Conservation (phyloP, 345 rosid genomes). For the Ricinus communis region DNA sequence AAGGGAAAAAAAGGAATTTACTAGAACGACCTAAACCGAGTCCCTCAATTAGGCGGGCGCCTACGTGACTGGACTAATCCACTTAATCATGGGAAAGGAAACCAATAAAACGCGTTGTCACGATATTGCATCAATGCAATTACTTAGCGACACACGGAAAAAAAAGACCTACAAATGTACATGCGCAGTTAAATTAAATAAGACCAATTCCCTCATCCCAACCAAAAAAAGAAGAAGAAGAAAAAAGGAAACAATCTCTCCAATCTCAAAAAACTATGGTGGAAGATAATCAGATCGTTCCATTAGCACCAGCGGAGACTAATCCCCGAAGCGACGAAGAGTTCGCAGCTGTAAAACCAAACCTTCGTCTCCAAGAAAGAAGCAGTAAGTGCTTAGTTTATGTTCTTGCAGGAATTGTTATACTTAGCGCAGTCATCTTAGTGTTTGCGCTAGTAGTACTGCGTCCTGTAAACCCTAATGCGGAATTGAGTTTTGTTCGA, state of each 20-base stretch:
- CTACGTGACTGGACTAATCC: background rate
- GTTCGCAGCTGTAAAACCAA: background rate
- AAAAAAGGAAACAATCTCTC: background rate
- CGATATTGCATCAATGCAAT: no score
- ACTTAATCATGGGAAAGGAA: no score
- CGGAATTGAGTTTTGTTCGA: slow-evolving; percentile 20
- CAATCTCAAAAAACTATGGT: slow-evolving; percentile 18
- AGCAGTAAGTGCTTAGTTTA: slow-evolving; percentile 51
- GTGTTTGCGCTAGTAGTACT: slow-evolving; percentile 34
- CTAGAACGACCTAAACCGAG: background rate
- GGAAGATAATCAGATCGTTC: slow-evolving; percentile 25
- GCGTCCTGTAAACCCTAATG: slow-evolving; percentile 36
- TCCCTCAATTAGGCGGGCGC: background rate
- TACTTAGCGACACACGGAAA: no score
- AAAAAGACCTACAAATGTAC: background rate
- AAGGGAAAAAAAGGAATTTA: no score
- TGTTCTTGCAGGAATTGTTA: slow-evolving; percentile 34
- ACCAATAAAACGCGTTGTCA: background rate
- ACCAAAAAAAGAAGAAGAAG: no score
- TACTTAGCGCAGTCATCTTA: slow-evolving; percentile 30
- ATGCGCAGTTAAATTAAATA: background rate
- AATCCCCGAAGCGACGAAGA: slow-evolving; percentile 43
- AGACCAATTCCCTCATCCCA: background rate
- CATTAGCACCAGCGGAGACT: slow-evolving; percentile 29
- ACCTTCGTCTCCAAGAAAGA: background rate